Evolutionary conservation across 495 filamentous ascomycete genomes (phyloP).

Genomic region (Aspergillus panamensis): DNA sequence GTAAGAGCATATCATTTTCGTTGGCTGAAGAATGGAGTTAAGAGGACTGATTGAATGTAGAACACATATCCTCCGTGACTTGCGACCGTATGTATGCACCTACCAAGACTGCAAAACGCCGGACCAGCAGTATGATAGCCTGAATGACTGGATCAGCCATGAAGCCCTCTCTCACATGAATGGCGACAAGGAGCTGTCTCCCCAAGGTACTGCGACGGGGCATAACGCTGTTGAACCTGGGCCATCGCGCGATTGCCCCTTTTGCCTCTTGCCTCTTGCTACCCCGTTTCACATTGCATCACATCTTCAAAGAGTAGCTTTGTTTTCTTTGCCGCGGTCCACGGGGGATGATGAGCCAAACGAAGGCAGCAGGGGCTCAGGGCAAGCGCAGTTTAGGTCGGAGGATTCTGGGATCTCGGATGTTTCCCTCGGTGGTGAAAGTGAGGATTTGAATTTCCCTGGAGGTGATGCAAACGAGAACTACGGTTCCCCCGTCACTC

Average conservation of each 20-base stretch:
- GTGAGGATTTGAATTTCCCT: background rate
- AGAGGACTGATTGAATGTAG: background rate
- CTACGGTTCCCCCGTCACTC: background rate
- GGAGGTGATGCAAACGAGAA: background rate
- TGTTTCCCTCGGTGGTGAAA: background rate
- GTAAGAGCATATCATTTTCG: conserved; percentile 1
- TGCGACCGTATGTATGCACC: conserved; percentile 5
- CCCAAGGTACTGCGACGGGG: background rate
- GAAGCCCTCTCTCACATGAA: background rate
- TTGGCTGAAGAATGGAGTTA: background rate
- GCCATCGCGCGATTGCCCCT: background rate
- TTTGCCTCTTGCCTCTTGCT: background rate
- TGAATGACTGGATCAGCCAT: conserved; percentile 6
- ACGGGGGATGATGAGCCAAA: background rate
- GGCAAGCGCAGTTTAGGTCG: background rate
- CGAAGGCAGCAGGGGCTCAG: background rate
- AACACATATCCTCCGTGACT: conserved; percentile 6
- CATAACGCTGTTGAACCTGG: background rate
- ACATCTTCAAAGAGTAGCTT: conserved; percentile 3
- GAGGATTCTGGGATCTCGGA: background rate
- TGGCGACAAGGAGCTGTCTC: background rate
- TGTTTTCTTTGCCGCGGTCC: background rate
- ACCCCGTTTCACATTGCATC: conserved; percentile 3
- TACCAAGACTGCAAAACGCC: conserved; percentile 4
- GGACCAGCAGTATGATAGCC: conserved; percentile 6